phyloP scores from a whole-genome alignment of 805 yeast species.

The Ogataea nitratoaversa region DNA sequence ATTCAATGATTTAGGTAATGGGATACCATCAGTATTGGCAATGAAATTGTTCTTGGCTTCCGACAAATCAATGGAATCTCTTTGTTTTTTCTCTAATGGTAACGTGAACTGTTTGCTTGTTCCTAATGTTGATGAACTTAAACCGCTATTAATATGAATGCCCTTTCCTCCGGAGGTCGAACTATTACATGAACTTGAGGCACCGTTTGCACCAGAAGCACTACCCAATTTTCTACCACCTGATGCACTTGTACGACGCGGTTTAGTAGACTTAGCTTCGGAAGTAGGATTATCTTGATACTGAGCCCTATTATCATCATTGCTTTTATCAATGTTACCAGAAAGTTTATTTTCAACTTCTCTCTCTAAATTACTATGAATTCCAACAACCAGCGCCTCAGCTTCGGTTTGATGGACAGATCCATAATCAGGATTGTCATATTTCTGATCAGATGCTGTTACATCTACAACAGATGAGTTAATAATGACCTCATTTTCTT shows the following conservation, averaged over 20 bases:
- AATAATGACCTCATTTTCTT: background rate
- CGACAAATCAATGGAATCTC: constrained; percentile 22
- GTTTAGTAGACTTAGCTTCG: background rate
- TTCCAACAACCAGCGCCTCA: constrained; percentile 35
- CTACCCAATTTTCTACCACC: background rate
- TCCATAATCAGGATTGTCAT: constrained; percentile 16
- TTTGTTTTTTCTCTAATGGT: constrained; percentile 13
- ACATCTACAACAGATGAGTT: no score
- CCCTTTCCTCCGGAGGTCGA: background rate
- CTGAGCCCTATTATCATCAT: background rate
- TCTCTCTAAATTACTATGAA: constrained; percentile 25
- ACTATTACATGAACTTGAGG: background rate
- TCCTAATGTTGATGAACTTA: background rate
- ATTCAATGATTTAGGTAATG: constrained; percentile 10
- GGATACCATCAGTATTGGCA: constrained; percentile 12
- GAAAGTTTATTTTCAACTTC: constrained; percentile 5
- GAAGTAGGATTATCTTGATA: background rate
- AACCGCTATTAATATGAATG: background rate
- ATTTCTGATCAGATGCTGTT: constrained; percentile 3
- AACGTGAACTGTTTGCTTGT: constrained; percentile 15
- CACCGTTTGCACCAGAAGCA: background rate
- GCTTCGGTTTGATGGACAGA: constrained; percentile 44
- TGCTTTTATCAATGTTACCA: background rate
- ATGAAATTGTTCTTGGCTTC: constrained; percentile 13
- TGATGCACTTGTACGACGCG: background rate